Base-by-base conservation (phyloP, 2,329 filamentous ascomycete genomes). In the Aspergillus clavatus region DNA sequence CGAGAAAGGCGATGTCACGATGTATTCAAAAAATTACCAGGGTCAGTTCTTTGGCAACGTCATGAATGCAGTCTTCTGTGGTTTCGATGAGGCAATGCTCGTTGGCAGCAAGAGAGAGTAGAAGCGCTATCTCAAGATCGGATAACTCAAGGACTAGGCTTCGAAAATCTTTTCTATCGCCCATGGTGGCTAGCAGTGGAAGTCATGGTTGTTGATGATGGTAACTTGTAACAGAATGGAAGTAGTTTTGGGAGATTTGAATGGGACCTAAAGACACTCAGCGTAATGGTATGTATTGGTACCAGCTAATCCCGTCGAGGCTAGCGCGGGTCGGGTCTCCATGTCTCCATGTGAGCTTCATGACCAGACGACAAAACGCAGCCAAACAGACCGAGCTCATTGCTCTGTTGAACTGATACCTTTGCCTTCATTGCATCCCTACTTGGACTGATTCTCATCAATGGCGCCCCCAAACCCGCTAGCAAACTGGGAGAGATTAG, bases 401-500 rank as follows among this genome's bases (percentile, higher is more conserved):
- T 33, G 11, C n/a, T 21, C 14, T 16, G 11, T 35, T 35, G 31
- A 18, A 35, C 18, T 18, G 14, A 35, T 35, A 35, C 16, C 4
- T 6, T 10, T 21, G 8, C 11, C 14, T 35, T 14, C 31, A 35
- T 19, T 11, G 5, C 18, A 35, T 35, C 10, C 18, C 18, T 35
- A 35, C 11, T 35, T 11, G 5, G 18, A 18, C 26, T 41, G 38
- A 37, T 18, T 10, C 35, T n/a, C 38, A 37, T 46, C 31, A 55
- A 74, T 74, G 72, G 70, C 71, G 43, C 62, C 66, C 33, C 71
- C 73, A 50, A 83, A 82, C 61, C 79, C 90, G 61, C 88, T 88
- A 59, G 86, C 88, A 60, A 88, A 91, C 69, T 98, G 93, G 93
- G 89, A 95, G 75, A 86, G 82, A 69, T 82, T 97, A 55, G 93